Evolutionary conservation across 2,329 filamentous ascomycete genomes (phyloP).

Genomic region (Zymoseptoria ardabiliae): DNA sequence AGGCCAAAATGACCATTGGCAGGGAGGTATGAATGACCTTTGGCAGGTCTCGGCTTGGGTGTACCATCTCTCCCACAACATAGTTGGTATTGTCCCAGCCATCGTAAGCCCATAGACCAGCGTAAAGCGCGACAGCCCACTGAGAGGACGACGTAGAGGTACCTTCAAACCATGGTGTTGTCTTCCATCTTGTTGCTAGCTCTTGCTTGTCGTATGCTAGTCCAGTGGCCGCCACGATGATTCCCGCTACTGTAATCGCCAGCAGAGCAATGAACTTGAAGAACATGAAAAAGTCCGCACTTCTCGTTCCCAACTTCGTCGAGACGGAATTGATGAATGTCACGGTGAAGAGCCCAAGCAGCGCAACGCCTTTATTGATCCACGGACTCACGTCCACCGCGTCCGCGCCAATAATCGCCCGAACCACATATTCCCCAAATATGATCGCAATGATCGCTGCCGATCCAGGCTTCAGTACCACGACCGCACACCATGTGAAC

Average conservation of each 20-base stretch:
- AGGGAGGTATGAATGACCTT: conserved; percentile 95
- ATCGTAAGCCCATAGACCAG: conserved; percentile 94
- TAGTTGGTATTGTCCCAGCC: conserved; percentile 99
- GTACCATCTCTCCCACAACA: conserved; percentile 92
- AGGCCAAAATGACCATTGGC: conserved; percentile 83
- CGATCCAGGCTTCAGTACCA: conserved; percentile 88
- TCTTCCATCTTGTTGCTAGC: conserved; percentile 64
- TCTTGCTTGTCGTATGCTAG: conserved; percentile 68
- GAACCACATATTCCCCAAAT: conserved; percentile 94
- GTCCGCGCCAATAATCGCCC: conserved; percentile 79
- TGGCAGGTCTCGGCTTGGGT: conserved; percentile 81
- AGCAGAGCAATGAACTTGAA: conserved; percentile 88
- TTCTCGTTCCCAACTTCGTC: conserved; percentile 75
- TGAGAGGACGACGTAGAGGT: conserved; percentile 72
- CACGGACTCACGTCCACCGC: conserved; percentile 72
- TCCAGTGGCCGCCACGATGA: conserved; percentile 83
- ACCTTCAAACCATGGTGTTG: conserved; percentile 72
- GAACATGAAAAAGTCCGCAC: conserved; percentile 93
- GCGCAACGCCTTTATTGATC: conserved; percentile 82
- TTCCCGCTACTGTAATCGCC: conserved; percentile 77
- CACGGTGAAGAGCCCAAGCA: conserved; percentile 66
- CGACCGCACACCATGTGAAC: conserved; percentile 92
- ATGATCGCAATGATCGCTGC: conserved; percentile 95
- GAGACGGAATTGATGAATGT: conserved; percentile 86
- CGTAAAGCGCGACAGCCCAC: conserved; percentile 92